Conservation (phyloP, 805 yeast species). For the Candida piceae region DNA sequence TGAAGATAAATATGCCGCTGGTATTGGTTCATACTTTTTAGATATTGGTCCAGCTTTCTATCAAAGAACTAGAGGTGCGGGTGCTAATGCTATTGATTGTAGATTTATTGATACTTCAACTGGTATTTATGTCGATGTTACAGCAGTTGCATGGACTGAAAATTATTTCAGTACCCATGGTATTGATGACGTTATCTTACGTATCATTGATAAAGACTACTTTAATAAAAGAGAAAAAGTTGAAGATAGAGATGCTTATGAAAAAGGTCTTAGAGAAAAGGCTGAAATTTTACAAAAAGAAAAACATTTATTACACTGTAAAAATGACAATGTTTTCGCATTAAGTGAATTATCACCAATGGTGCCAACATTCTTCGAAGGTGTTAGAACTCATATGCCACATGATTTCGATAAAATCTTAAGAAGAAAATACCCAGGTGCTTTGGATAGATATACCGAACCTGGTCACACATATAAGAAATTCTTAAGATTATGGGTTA, state of each 20-base stretch:
- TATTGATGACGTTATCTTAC: constrained; percentile 13
- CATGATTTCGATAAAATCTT: constrained; percentile 36
- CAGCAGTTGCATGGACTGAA: constrained; percentile 45
- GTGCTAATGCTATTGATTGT: constrained; percentile 50
- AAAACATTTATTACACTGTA: constrained; percentile 39
- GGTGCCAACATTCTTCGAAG: constrained; percentile 45
- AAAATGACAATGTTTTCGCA: constrained; percentile 48
- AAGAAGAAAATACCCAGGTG: constrained; percentile 43
- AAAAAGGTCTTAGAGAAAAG: constrained; percentile 7
- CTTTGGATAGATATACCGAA: constrained; percentile 32
- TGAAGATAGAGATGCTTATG: constrained; percentile 14
- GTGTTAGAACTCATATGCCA: constrained; percentile 52
- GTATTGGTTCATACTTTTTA: constrained; percentile 52
- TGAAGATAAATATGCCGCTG: constrained; percentile 33
- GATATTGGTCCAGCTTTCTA: constrained; percentile 38
- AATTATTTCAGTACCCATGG: constrained; percentile 23
- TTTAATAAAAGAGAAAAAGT: constrained; percentile 6
- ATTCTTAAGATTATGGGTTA: constrained; percentile 54
- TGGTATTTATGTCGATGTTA: constrained; percentile 63
- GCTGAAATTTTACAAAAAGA: constrained; percentile 19
- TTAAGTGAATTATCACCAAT: constrained; percentile 47
- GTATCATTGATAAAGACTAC: constrained; percentile 20
- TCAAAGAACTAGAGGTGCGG: constrained; percentile 37
- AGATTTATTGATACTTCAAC: constrained; percentile 58
- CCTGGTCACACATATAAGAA: constrained; percentile 42